A percentile compares a stretch with the other conserved stretches of the same genome.
Conservation (phyloP, 1,284 basidiomycete genomes). For the Cryptococcus sp. region DNA sequence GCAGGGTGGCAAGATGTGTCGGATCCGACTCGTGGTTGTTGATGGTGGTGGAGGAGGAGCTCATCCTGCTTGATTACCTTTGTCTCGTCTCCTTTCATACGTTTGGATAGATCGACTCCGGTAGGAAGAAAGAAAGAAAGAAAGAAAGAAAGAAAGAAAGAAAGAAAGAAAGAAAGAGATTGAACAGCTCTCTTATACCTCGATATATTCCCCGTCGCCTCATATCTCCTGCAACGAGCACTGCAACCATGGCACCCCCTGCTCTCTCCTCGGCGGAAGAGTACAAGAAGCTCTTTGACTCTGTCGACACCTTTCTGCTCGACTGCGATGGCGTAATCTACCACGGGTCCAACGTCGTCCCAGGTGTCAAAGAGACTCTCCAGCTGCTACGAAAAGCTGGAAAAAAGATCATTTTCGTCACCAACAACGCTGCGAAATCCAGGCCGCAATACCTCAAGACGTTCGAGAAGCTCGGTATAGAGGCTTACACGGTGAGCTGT, state of each 20-base stretch:
- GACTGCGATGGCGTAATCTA: slow-evolving; percentile 97
- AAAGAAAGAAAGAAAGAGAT: too few species aligned
- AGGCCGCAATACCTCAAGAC: slow-evolving; percentile 79
- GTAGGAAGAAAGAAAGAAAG: too few species aligned
- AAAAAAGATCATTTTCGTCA: slow-evolving; percentile 89
- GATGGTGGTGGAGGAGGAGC: background rate
- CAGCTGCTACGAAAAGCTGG: slow-evolving; percentile 55
- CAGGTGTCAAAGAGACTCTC: slow-evolving; percentile 69
- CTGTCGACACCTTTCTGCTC: slow-evolving; percentile 87
- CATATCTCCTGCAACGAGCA: background rate
- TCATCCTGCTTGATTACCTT: background rate
- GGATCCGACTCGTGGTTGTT: background rate
- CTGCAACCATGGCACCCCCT: slow-evolving; percentile 22
- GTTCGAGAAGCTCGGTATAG: slow-evolving; percentile 82
- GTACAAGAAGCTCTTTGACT: slow-evolving; percentile 53
- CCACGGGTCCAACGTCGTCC: slow-evolving; percentile 75
- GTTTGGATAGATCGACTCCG: too few species aligned
- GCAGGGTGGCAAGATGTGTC: background rate
- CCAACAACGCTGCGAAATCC: slow-evolving; percentile 97
- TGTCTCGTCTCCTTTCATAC: too few species aligned
- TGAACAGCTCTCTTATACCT: too few species aligned
- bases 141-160: too few species aligned
- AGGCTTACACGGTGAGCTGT: slow-evolving; percentile 69
- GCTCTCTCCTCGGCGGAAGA: slow-evolving; percentile 33
- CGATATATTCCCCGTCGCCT: too few species aligned